Evolutionary conservation across 306 rosid species (phyloP).

Genomic region (Fragaria iinumae): DNA sequence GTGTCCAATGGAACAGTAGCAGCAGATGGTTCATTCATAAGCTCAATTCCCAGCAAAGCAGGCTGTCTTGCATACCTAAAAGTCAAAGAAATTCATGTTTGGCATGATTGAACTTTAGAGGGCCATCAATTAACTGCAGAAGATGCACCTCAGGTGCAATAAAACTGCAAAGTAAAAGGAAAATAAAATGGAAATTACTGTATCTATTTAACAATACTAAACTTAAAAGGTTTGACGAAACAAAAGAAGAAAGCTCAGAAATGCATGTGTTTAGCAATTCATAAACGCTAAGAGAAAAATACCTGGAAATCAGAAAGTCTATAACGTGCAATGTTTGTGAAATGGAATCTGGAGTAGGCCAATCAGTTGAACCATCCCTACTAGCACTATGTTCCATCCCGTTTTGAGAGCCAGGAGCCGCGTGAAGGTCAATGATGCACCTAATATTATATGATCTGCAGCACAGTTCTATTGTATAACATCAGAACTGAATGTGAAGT

Average conservation of each 20-base stretch:
- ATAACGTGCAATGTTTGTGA: conserved; percentile 66
- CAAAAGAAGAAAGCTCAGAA: neutral
- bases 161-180: neutral
- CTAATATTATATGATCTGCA: conserved; percentile 67
- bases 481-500: conserved; percentile 19
- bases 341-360: conserved; percentile 64
- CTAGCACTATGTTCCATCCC: conserved; percentile 95
- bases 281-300: conserved; percentile 16
- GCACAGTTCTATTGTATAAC: conserved; percentile 23
- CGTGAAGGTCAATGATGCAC: conserved; percentile 94
- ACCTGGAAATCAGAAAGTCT: conserved; percentile 83
- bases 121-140: neutral
- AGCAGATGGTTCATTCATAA: conserved; percentile 83
- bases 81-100: conserved; percentile 16
- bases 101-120: conserved; percentile 10
- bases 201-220: neutral
- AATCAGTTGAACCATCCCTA: conserved; percentile 74
- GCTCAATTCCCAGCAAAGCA: conserved; percentile 84
- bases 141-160: conserved; percentile 9
- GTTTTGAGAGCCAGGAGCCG: conserved; percentile 92
- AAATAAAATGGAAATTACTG: neutral
- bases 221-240: neutral
- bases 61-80: conserved; percentile 74
- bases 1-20: conserved; percentile 59
- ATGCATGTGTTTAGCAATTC: conserved; percentile 2